Conservation (phyloP, 225 moss, liverwort and hornwort genomes). For the Marchantia paleacea region DNA sequence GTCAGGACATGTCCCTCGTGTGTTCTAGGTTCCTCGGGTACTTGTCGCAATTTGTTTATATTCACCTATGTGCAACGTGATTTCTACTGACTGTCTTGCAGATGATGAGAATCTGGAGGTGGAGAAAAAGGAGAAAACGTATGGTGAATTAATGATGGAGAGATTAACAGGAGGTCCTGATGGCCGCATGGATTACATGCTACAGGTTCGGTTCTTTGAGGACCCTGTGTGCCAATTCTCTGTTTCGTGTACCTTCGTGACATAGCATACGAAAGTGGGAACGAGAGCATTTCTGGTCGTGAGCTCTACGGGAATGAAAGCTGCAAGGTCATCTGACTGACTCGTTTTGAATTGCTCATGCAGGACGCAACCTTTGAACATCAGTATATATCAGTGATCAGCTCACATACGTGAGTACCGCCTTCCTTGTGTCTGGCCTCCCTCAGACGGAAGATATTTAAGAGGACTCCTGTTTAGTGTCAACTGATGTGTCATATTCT, state of each 20-base stretch:
- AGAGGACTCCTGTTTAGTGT: too few relatives aligned
- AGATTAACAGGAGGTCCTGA: conserved; percentile 74
- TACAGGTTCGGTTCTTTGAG: conserved; percentile 52
- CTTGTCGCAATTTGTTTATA: neutral
- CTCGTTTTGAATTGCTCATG: neutral
- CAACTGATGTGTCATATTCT: neutral
- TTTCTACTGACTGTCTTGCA: neutral
- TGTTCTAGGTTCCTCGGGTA: neutral
- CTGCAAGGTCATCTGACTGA: neutral
- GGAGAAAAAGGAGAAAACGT: conserved; percentile 58
- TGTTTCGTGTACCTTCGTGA: neutral
- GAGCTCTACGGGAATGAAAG: neutral
- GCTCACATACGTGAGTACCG: conserved; percentile 86
- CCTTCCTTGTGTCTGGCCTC: neutral
- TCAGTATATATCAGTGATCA: conserved; percentile 95
- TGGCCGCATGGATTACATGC: conserved; percentile 87
- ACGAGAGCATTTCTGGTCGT: neutral
- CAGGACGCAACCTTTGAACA: conserved; percentile 99
- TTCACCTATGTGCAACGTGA: neutral
- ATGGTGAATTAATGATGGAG: conserved; percentile 87
- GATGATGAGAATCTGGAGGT: conserved; percentile 54
- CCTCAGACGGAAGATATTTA: neutral
- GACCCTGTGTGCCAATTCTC: neutral
- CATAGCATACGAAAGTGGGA: neutral
- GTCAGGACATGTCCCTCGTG: neutral